Conservation (phyloP, 352 stramenopile genomes). For the Globisporangium nagaii region DNA sequence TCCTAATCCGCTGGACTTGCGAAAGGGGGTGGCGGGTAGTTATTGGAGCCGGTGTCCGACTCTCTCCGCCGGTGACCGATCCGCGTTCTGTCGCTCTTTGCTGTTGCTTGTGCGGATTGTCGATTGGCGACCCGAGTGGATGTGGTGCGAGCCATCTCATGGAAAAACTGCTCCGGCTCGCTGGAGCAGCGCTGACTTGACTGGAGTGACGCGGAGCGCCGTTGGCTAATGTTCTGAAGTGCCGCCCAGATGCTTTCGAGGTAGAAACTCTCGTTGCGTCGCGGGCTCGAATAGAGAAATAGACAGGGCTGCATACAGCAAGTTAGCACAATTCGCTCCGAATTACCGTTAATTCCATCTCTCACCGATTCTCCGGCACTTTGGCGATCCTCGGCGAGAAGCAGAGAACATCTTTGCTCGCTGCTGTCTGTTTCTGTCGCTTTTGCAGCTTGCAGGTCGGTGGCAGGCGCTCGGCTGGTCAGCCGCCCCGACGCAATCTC, state of each 20-base stretch:
- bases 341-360: neutral
- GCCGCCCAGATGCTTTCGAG: slow-evolving; percentile 3
- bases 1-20: too few relatives aligned
- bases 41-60: neutral
- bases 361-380: too few relatives aligned
- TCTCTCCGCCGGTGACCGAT: neutral
- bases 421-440: neutral
- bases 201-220: neutral
- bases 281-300: slow-evolving; percentile 4
- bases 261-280: slow-evolving; percentile 1
- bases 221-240: slow-evolving; percentile 7
- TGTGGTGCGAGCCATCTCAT: slow-evolving; percentile 1
- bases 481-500: too few relatives aligned
- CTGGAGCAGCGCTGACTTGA: neutral
- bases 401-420: too few relatives aligned
- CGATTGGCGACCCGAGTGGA: neutral
- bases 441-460: too few relatives aligned
- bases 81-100: neutral
- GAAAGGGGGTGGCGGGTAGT: too few relatives aligned
- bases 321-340: neutral
- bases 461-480: too few relatives aligned
- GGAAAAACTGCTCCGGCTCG: neutral
- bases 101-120: neutral
- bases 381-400: too few relatives aligned
- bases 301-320: neutral